phyloP scores from a whole-genome alignment of 164 flowering plant genomes.

The Kalanchoe fedtschenkoi region DNA sequence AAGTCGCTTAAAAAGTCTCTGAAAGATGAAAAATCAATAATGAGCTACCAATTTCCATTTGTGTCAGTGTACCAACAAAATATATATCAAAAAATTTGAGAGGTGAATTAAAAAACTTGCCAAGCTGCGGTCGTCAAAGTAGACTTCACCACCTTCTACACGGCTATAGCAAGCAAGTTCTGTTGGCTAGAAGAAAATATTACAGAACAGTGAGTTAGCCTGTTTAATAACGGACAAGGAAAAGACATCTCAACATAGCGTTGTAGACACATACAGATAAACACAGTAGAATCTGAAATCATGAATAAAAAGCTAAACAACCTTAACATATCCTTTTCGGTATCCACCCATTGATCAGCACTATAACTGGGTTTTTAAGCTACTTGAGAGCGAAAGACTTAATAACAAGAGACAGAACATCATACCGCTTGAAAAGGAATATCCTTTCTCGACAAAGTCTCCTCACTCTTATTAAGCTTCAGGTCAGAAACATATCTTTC shows the following conservation, averaged over 20 bases:
- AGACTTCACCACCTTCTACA: conserved; percentile 76
- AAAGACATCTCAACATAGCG: neutral
- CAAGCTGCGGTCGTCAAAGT: conserved; percentile 86
- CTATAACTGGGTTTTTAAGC: neutral
- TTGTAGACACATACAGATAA: neutral
- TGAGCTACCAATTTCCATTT: conserved; percentile 8
- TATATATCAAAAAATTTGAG: neutral
- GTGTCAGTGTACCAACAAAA: neutral
- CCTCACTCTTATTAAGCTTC: conserved; percentile 82
- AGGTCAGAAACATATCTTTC: conserved; percentile 89
- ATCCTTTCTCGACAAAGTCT: conserved; percentile 74
- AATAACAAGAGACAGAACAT: neutral
- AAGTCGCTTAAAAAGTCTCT: conserved; percentile 90
- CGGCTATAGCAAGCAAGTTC: conserved; percentile 94
- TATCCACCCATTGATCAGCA: neutral
- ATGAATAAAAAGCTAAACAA: neutral
- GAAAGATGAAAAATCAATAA: conserved; percentile 6
- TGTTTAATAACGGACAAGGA: neutral
- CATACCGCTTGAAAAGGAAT: conserved; percentile 68
- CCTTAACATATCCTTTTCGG: neutral
- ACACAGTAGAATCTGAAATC: neutral
- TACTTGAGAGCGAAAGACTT: neutral
- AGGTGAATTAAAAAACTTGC: conserved; percentile 28
- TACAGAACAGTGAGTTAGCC: conserved; percentile 4
- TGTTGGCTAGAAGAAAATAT: conserved; percentile 46